A percentile compares a stretch with the other conserved stretches of the same genome.
Conservation (phyloP, 208 protist genomes). For the Angomonas deanei region DNA sequence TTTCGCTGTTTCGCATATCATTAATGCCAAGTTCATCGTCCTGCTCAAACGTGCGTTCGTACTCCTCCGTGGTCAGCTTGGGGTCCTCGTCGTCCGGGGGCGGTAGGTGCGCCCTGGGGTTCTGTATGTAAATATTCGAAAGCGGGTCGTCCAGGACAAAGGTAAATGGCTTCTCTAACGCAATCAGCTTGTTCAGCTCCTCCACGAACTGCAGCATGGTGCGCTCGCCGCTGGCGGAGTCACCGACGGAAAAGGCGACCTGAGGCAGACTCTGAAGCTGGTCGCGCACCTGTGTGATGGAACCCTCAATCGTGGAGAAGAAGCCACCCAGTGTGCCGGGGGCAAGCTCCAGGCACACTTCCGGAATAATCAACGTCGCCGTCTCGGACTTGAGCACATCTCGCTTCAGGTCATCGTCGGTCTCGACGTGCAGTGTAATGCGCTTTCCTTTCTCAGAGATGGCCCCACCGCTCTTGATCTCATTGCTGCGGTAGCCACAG, state of each 20-base stretch:
- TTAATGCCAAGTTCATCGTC: constrained; percentile 92
- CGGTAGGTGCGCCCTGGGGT: constrained; percentile 81
- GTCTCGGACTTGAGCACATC: constrained; percentile 94
- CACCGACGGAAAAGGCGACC: constrained; percentile 65
- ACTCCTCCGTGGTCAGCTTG: constrained; percentile 64
- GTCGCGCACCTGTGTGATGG: constrained; percentile 78
- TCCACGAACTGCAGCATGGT: constrained; percentile 76
- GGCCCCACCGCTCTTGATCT: constrained; percentile 90
- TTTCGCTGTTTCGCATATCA: constrained; percentile 28
- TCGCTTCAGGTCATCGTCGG: constrained; percentile 84
- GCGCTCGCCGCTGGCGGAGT: constrained; percentile 63
- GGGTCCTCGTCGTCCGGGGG: constrained; percentile 86
- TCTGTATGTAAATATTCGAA: constrained; percentile 91
- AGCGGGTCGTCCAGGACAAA: constrained; percentile 93
- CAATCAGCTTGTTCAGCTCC: constrained; percentile 67
- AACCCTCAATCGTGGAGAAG: constrained; percentile 94
- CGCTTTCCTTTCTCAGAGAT: constrained; percentile 71
- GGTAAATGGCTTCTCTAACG: constrained; percentile 75
- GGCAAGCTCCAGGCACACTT: constrained; percentile 84
- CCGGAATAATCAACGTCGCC: constrained; percentile 78
- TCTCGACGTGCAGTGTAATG: constrained; percentile 66
- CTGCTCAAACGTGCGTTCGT: constrained; percentile 86
- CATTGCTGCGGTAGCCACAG: constrained; percentile 93
- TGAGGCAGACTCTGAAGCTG: constrained; percentile 81
- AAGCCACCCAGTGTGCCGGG: constrained; percentile 90